Evolutionary conservation across 2,329 filamentous ascomycete genomes (phyloP).

Genomic region (Colletotrichum godetiae): DNA sequence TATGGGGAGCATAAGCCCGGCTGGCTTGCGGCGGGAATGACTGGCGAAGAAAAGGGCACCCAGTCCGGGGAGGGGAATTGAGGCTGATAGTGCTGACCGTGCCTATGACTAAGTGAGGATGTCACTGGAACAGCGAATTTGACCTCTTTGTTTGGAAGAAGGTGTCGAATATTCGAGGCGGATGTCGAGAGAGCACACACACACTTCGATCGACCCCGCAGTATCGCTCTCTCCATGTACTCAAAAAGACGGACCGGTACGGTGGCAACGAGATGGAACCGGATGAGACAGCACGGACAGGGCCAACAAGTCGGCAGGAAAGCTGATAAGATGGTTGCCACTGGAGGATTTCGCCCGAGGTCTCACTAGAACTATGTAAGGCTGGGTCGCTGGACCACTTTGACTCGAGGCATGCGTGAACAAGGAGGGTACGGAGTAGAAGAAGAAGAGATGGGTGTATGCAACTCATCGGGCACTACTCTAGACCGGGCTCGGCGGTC

Average conservation of each 20-base stretch:
- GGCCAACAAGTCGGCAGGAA: not conserved
- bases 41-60: not conserved
- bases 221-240: not conserved
- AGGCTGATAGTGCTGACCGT: not conserved
- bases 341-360: not conserved
- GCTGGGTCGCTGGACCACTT: slow-evolving; percentile 1
- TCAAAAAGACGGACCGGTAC: not conserved
- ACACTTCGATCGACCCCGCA: slow-evolving; percentile 6
- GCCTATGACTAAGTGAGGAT: not conserved
- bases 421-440: slow-evolving; percentile 15
- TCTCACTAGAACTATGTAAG: slow-evolving; percentile 8
- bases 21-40: not conserved
- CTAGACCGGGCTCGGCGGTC: slow-evolving; percentile 6
- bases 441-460: slow-evolving; percentile 10
- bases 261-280: slow-evolving; percentile 3
- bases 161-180: not conserved
- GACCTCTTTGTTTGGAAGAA: not conserved
- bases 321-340: slow-evolving; percentile 24
- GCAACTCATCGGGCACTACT: slow-evolving; percentile 17
- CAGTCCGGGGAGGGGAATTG: not conserved
- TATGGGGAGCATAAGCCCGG: not conserved
- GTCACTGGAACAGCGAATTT: not conserved
- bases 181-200: not conserved
- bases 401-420: not conserved
- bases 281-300: not conserved